Evolutionary conservation across 495 filamentous ascomycete genomes (phyloP), one percentile per base, ranked within the genome.

Genomic region (Geopyxis carbonaria): DNA sequence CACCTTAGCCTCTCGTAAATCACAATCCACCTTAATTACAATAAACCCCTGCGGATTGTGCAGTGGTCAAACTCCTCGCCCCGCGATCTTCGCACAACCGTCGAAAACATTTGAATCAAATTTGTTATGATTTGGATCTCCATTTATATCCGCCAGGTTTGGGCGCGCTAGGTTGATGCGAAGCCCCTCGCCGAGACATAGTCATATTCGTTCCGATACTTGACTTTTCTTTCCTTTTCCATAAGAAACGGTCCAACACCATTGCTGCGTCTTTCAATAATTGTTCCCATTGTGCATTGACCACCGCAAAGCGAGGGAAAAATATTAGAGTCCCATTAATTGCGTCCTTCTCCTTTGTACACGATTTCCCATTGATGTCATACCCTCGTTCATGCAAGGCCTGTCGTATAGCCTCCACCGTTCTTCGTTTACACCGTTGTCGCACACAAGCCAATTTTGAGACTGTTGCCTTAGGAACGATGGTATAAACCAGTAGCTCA

Each of bases 171-270:
- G n/a, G n/a, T n/a, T n/a, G n/a, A n/a, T n/a, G n/a, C n/a, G n/a
- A n/a, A n/a, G n/a, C n/a, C n/a, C n/a, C n/a, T n/a, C n/a, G n/a
- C n/a, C n/a, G n/a, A n/a, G n/a, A n/a, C n/a, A n/a, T n/a, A n/a
- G n/a, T n/a, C n/a, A n/a, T n/a, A n/a, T n/a, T n/a, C n/a, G n/a
- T n/a, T n/a, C n/a, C n/a, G n/a, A n/a, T n/a, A n/a, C n/a, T 2
- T 5, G 2, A 11, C 5, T 2, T 30, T 30, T n/a, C 5, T n/a
- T n/a, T 23, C 20, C 36, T 27, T 29, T 25, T 28, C 13, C 2
- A 7, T 25, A 22, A 39, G 10, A 14, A 39, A 39, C 36, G 28
- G 28, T 7, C 20, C 24, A 13, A 39, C 36, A 8, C 22, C 36
- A 10, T 16, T 5, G 15, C 22, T 29, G 7, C 36, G 23, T 13